Percentiles rank a stretch among this genome's conserved stretches.
Evolutionary conservation across 2,329 filamentous ascomycete species (phyloP).

Genomic region (Exophiala alcalophila): DNA sequence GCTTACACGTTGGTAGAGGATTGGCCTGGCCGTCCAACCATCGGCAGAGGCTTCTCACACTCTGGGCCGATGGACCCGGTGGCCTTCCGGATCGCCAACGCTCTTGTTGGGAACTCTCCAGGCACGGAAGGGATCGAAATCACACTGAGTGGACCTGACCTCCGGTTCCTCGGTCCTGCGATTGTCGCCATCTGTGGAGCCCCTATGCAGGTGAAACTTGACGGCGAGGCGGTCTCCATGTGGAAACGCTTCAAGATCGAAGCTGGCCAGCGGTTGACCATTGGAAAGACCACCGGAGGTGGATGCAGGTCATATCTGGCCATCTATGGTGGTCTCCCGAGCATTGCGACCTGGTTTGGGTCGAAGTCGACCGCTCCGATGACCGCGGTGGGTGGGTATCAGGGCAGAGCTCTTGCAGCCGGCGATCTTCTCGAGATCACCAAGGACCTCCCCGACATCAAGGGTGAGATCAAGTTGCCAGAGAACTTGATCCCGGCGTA

Average conservation of each 20-base stretch:
- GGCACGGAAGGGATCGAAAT: slow-evolving; percentile 58
- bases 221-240: slow-evolving; percentile 51
- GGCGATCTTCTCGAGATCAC: slow-evolving; percentile 53
- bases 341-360: slow-evolving; percentile 56
- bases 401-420: slow-evolving; percentile 55
- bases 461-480: slow-evolving; percentile 41
- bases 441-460: slow-evolving; percentile 38
- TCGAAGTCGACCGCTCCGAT: slow-evolving; percentile 59
- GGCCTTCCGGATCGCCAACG: slow-evolving; percentile 58
- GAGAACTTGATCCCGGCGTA: slow-evolving; percentile 50
- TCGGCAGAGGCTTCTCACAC: slow-evolving; percentile 59
- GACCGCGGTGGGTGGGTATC: slow-evolving; percentile 58
- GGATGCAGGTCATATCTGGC: slow-evolving; percentile 60
- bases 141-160: slow-evolving; percentile 58
- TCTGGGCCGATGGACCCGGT: slow-evolving; percentile 61
- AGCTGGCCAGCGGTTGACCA: slow-evolving; percentile 52
- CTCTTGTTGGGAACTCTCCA: slow-evolving; percentile 56
- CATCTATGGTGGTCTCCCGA: slow-evolving; percentile 54
- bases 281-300: slow-evolving; percentile 52
- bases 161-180: slow-evolving; percentile 55
- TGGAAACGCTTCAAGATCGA: slow-evolving; percentile 54
- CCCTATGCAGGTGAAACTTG: slow-evolving; percentile 50
- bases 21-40: slow-evolving; percentile 54
- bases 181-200: slow-evolving; percentile 59
- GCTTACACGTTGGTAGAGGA: slow-evolving; percentile 60